phyloP scores from a whole-genome alignment of 208 protist species.

The Crithidia acanthocephali region DNA sequence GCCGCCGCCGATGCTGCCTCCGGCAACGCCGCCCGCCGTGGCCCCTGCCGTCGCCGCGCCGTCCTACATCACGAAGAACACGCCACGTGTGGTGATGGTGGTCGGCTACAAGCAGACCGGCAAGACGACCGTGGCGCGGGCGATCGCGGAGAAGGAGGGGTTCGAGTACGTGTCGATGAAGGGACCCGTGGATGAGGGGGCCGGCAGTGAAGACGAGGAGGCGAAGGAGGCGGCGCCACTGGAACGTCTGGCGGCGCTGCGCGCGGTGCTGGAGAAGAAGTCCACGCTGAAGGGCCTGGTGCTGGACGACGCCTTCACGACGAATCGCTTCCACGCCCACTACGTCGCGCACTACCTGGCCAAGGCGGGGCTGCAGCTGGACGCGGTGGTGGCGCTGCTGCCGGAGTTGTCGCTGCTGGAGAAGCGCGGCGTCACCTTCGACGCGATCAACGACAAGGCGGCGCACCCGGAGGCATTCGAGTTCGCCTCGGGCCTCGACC shows the following conservation, averaged over 20 bases:
- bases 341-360: constrained; percentile 70
- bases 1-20: constrained; percentile 8
- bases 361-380: constrained; percentile 57
- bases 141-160: constrained; percentile 49
- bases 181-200: constrained; percentile 9
- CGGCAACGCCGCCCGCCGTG: constrained; percentile 13
- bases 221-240: constrained; percentile 18
- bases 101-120: constrained; percentile 71
- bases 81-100: constrained; percentile 73
- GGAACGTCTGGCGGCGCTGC: constrained; percentile 45
- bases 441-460: constrained; percentile 39
- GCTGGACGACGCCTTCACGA: constrained; percentile 79
- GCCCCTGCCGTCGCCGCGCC: constrained; percentile 13
- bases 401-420: constrained; percentile 49
- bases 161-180: constrained; percentile 76
- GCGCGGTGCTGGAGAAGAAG: constrained; percentile 49
- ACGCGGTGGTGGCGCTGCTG: constrained; percentile 63
- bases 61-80: constrained; percentile 42
- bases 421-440: constrained; percentile 54
- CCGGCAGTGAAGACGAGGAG: constrained; percentile 25
- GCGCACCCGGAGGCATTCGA: constrained; percentile 85
- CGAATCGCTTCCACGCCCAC: constrained; percentile 76
- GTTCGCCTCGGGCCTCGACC: constrained; percentile 55
- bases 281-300: constrained; percentile 63
- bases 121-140: constrained; percentile 75